Evolutionary conservation across 192 early-diverging fungal species (phyloP), one percentile per base, ranked within the genome.

Genomic region (Gamsiella multidivaricata): DNA sequence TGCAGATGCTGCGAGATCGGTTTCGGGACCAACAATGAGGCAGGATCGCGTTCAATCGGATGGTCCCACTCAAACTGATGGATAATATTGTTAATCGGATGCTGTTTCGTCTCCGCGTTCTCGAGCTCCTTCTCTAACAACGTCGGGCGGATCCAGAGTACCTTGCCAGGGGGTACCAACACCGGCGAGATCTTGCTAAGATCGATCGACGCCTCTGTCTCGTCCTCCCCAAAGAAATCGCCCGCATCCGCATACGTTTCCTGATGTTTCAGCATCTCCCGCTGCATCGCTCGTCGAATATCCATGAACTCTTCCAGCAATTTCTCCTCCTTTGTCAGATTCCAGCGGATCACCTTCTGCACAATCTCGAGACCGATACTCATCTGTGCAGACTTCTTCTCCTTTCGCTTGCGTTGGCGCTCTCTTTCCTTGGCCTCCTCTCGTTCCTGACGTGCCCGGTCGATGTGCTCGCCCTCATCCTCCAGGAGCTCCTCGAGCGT

Each of bases 101-200:
- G 74, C 23, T 69, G 42, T 31, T 59, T 50, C 0, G 74, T 78
- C 46, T 78, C 74, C 17, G 52, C 54, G 36, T 78, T 64, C 61
- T 78, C 74, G 18, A 78, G 60, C 22, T 78, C 74, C 61, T 78
- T 78, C 37, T 78, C 74, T 20, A 49, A 41, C 3, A 61, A 55
- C 2, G 74, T 78, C 10, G 80, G 80, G 6, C 75, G 70, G 18
- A 86, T 68, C 84, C 84, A 86, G 34, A 82, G 81, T 17, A 86
- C 69, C 50, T 62, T 81, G 5, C 84, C 84, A 0, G 80, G 65
- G 0, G 84, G 84, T 22, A 82, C 73, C 43, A 86, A 47, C 28
- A 82, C 80, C 0, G 55, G 61, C 5, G 65, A 56, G 20, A 62
- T 54, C 55, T 69, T 78, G 36, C n/a, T 56, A 12, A 52, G 1